Conservation (phyloP, 2,329 filamentous ascomycete genomes). For the Shiraia bambusicola region DNA sequence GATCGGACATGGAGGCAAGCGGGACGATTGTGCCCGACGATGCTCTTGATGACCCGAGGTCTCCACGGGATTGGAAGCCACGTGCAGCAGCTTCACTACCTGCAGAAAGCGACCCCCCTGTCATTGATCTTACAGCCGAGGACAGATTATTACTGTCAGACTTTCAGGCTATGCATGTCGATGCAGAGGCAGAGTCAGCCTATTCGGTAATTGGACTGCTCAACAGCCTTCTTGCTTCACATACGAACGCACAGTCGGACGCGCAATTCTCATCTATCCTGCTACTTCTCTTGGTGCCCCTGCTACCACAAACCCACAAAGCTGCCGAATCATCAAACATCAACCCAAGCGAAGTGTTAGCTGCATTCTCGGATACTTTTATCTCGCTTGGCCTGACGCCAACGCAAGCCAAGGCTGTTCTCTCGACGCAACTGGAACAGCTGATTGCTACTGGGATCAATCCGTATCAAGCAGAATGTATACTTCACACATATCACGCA, state of each 20-base stretch:
- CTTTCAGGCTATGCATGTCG: constrained; percentile 38
- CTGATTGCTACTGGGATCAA: constrained; percentile 49
- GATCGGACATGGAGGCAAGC: constrained; percentile 44
- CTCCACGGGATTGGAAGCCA: constrained; percentile 25
- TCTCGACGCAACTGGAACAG: constrained; percentile 44
- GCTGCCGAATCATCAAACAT: constrained; percentile 29
- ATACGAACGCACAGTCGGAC: constrained; percentile 45
- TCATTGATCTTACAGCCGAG: constrained; percentile 27
- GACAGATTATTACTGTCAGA: constrained; percentile 39
- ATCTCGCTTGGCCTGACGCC: constrained; percentile 40
- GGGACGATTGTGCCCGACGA: constrained; percentile 46
- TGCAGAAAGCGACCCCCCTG: constrained; percentile 27
- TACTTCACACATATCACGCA: constrained; percentile 60
- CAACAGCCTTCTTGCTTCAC: constrained; percentile 45
- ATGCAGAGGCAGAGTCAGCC: constrained; percentile 37
- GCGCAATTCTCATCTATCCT: constrained; percentile 52
- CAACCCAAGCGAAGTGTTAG: constrained; percentile 36
- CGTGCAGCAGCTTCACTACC: constrained; percentile 15
- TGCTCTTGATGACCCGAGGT: constrained; percentile 25
- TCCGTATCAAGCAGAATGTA: constrained; percentile 56
- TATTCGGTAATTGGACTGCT: constrained; percentile 49
- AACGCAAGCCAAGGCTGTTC: constrained; percentile 44
- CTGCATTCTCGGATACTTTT: constrained; percentile 45
- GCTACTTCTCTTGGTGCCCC: constrained; percentile 49
- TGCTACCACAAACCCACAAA: constrained; percentile 47